phyloP scores from a whole-genome alignment of 495 filamentous ascomycete genomes.

The Penicillium flavigenum region DNA sequence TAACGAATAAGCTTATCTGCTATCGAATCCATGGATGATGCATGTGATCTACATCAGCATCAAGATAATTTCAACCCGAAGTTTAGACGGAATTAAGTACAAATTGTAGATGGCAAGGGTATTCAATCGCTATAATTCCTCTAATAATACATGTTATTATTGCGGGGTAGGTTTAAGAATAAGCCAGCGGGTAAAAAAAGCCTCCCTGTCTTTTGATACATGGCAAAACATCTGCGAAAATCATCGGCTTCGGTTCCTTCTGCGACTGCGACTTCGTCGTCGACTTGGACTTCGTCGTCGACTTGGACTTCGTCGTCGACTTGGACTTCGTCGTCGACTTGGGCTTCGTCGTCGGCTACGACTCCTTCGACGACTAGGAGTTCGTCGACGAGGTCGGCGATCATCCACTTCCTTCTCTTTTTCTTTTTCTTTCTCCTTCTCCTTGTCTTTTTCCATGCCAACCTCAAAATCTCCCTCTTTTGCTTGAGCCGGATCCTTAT shows the following conservation, averaged over 20 bases:
- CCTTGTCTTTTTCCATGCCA: not conserved
- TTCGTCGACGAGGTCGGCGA: conserved; percentile 22
- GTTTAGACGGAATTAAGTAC: not conserved
- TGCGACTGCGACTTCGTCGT: conserved; percentile 11
- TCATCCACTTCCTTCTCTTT: conserved; percentile 24
- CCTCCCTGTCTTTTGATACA: not conserved
- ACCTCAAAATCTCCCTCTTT: conserved; percentile 3
- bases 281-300: conserved; percentile 24
- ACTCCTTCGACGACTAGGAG: conserved; percentile 17
- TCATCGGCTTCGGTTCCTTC: conserved; percentile 13
- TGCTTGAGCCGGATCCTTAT: conserved; percentile 22
- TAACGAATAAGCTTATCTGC: conserved; percentile 20
- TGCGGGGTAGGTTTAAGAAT: not conserved
- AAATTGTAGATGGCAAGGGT: not conserved
- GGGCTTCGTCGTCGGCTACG: conserved; percentile 21
- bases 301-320: conserved; percentile 11
- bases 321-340: conserved; percentile 21
- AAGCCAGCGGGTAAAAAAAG: not conserved
- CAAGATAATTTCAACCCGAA: not conserved
- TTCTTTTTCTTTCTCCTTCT: conserved; percentile 12
- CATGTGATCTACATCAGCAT: conserved; percentile 3
- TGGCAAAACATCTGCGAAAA: not conserved
- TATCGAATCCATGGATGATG: conserved; percentile 10
- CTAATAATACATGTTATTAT: conserved; percentile 16
- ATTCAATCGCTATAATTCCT: not conserved